Percentiles rank a stretch among this genome's conserved stretches.
Conservation (phyloP, 495 filamentous ascomycete genomes). For the Glutinoglossum americanum region DNA sequence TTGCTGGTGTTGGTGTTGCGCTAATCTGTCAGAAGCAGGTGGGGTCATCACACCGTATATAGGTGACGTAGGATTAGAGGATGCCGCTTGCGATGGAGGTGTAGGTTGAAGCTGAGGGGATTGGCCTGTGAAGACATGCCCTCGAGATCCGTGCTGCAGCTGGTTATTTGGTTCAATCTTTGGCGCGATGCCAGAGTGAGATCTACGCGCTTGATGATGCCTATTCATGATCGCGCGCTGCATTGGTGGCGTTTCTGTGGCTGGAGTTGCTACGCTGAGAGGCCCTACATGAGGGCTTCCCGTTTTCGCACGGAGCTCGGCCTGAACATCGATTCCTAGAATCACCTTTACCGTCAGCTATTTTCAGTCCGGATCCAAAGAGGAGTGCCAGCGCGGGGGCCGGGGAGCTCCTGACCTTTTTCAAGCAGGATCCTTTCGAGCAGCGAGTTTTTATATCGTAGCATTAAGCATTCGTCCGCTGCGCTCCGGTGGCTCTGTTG, state of each 20-base stretch:
- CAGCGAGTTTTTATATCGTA: constrained; percentile 94
- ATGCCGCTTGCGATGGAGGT: constrained; percentile 61
- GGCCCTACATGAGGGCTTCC: constrained; percentile 42
- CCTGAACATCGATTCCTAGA: constrained; percentile 87
- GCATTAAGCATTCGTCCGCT: constrained; percentile 93
- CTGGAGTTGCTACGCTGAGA: constrained; percentile 38
- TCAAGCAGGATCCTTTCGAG: constrained; percentile 87
- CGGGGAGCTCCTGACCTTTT: constrained; percentile 40
- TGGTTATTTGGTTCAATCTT: constrained; percentile 20
- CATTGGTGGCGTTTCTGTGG: constrained; percentile 38
- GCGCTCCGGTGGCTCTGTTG: constrained; percentile 88
- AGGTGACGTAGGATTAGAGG: constrained; percentile 54
- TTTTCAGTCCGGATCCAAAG: not conserved
- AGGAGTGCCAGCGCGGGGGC: not conserved
- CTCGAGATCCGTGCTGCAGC: constrained; percentile 16
- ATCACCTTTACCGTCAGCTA: too few relatives aligned
- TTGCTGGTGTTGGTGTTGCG: constrained; percentile 10
- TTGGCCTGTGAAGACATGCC: constrained; percentile 14
- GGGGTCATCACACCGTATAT: constrained; percentile 46
- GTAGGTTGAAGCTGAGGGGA: constrained; percentile 50
- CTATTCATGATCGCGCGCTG: constrained; percentile 54
- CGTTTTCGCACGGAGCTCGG: constrained; percentile 76
- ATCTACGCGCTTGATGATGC: constrained; percentile 43
- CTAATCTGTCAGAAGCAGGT: constrained; percentile 24
- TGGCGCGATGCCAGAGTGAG: constrained; percentile 42